Conservation (phyloP, 108 stramenopile genomes). For the Pseudonitzschia pungens region DNA sequence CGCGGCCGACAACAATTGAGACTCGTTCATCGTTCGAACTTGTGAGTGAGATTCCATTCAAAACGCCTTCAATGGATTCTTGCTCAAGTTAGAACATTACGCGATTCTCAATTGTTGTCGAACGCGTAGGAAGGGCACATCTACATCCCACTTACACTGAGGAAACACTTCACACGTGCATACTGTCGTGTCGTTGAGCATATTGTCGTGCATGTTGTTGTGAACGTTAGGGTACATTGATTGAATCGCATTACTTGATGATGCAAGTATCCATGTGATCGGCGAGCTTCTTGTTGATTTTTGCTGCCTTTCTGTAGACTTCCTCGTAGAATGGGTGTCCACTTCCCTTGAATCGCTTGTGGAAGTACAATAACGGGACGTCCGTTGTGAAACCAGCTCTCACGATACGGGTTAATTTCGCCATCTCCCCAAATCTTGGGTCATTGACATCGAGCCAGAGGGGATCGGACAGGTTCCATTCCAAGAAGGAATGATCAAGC, state of each 20-base stretch:
- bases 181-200: too few relatives aligned
- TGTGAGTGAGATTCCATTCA: too few relatives aligned
- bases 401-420: constrained; percentile 38
- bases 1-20: too few relatives aligned
- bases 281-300: constrained; percentile 30
- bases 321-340: constrained; percentile 37
- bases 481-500: constrained; percentile 42
- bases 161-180: too few relatives aligned
- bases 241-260: constrained; percentile 16
- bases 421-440: constrained; percentile 37
- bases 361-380: constrained; percentile 31
- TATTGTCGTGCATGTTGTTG: too few relatives aligned
- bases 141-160: too few relatives aligned
- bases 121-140: too few relatives aligned
- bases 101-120: too few relatives aligned
- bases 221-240: too few relatives aligned
- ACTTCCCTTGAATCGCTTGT: constrained; percentile 32
- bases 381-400: constrained; percentile 33
- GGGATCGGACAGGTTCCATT: constrained; percentile 42
- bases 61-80: too few relatives aligned
- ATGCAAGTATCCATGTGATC: constrained; percentile 45
- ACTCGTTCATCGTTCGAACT: too few relatives aligned
- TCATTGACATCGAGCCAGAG: constrained; percentile 38
- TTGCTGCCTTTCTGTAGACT: constrained; percentile 33
- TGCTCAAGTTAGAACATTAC: too few relatives aligned